A percentile compares a stretch with the other conserved stretches of the same genome.
Evolutionary conservation across 2,329 filamentous ascomycete genomes (phyloP).

Genomic region (Geosmithia putterillii): DNA sequence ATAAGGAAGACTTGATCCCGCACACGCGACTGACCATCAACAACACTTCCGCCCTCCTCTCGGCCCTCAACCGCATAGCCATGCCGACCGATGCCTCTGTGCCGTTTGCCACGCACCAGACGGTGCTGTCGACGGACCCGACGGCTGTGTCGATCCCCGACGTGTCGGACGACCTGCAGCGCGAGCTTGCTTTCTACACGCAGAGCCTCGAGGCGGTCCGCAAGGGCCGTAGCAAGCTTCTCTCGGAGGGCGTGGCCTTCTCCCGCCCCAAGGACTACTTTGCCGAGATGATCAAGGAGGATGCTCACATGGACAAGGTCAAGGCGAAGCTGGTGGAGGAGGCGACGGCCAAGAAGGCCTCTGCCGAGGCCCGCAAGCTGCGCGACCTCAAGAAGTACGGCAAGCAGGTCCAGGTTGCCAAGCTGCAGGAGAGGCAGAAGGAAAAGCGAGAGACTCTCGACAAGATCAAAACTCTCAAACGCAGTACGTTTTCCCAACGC

Average conservation of each 20-base stretch:
- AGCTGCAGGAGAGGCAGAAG: slow-evolving; percentile 87
- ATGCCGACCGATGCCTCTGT: slow-evolving; percentile 54
- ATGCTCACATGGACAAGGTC: slow-evolving; percentile 96
- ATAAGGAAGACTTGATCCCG: slow-evolving; percentile 76
- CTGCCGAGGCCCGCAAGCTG: slow-evolving; percentile 80
- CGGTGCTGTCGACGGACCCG: slow-evolving; percentile 53
- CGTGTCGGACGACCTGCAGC: slow-evolving; percentile 80
- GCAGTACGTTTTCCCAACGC: slow-evolving; percentile 47
- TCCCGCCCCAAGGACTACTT: slow-evolving; percentile 90
- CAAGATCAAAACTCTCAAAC: slow-evolving; percentile 89
- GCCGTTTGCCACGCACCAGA: slow-evolving; percentile 75
- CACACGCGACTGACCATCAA: slow-evolving; percentile 95
- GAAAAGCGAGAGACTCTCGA: slow-evolving; percentile 87
- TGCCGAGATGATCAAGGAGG: slow-evolving; percentile 97
- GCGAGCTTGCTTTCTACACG: slow-evolving; percentile 87
- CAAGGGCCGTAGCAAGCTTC: slow-evolving; percentile 59
- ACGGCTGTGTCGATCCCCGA: slow-evolving; percentile 61
- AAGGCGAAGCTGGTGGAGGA: slow-evolving; percentile 88
- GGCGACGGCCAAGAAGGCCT: slow-evolving; percentile 82
- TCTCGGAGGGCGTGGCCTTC: slow-evolving; percentile 75
- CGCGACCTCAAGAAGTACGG: slow-evolving; percentile 98
- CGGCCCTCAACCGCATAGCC: slow-evolving; percentile 65
- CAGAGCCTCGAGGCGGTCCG: slow-evolving; percentile 74
- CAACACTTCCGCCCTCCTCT: slow-evolving; percentile 77
- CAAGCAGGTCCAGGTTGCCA: slow-evolving; percentile 94